Base-by-base conservation (phyloP, 2,329 filamentous ascomycete species). In the Calonectria pauciramosa region DNA sequence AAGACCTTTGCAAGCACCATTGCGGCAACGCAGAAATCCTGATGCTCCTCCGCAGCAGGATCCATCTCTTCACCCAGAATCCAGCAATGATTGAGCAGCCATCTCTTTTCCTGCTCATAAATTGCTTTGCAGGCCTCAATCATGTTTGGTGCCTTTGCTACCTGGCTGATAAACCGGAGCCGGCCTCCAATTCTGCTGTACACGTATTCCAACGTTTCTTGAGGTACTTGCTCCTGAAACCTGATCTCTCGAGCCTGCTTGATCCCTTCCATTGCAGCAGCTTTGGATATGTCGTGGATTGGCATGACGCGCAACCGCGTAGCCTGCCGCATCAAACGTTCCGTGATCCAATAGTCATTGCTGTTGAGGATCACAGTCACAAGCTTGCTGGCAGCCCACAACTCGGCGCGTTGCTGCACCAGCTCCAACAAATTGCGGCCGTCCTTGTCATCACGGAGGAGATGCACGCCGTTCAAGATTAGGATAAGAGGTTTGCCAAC, bases 321-420 rank as follows among this genome's bases (percentile, higher is more conserved):
- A 0, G 89, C 89, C 75, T 89, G 87, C 74, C 87, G 87, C 84
- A 90, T 90, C 26, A 91, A 84, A 14, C 89, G 84, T 76, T 91
- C 90, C 75, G 90, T 89, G 6, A 90, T 89, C 89, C 90, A 91
- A 80, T 91, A 91, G 74, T 91, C 90, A 83, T 91, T 90, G 70
- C 88, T 89, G 79, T 90, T 90, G 83, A 91, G 88, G 68, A 91
- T 74, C 30, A 83, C 84, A 1, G 93, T 95, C 38, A 93, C 91
- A 6, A 95, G 88, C 73, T 92, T 93, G 72, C 91, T 92, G 6
- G 93, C 93, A 18, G 93, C 93, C 93, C 93, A 95, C 82, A 93
- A 90, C 81, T 94, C 93, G 4, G 93, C 93, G 51, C 93, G 90
- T 81, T 94, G 93, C 78, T 94, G 93, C 44, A 94, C 90, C 76